phyloP scores from a whole-genome alignment of 495 filamentous ascomycete species.

The Aspergillus conjunctus region DNA sequence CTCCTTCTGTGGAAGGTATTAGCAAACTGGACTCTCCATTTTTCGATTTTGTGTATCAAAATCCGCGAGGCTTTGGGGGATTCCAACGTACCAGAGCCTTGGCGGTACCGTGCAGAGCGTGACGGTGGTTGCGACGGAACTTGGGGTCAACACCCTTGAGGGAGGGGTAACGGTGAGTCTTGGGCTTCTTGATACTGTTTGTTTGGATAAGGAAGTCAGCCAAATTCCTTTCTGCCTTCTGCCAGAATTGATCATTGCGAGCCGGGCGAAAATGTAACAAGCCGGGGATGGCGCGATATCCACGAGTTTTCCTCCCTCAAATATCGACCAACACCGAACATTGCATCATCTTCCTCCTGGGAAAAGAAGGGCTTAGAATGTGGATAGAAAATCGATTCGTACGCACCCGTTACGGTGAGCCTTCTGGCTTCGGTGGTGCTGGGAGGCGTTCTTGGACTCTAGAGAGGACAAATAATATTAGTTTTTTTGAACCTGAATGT shows the following conservation, averaged over 20 bases:
- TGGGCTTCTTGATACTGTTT: conserved; percentile 98
- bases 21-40: conserved; percentile 34
- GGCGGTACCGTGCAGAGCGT: conserved; percentile 97
- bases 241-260: conserved; percentile 3
- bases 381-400: conserved; percentile 12
- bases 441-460: conserved; percentile 99
- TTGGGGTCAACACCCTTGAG: conserved; percentile 99
- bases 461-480: conserved; percentile 29
- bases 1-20: conserved; percentile 77
- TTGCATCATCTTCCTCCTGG: conserved; percentile 13
- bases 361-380: not conserved
- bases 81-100: conserved; percentile 84
- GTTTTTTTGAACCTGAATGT: conserved; percentile 21
- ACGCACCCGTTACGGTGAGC: conserved; percentile 95
- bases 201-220: conserved; percentile 33
- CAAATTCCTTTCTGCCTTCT: conserved; percentile 19
- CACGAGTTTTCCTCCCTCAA: not conserved
- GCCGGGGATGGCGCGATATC: conserved; percentile 9
- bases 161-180: conserved; percentile 97
- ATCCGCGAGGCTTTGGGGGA: conserved; percentile 4
- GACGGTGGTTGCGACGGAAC: conserved; percentile 98
- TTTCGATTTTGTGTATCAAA: not conserved
- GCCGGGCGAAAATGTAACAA: not conserved
- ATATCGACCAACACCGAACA: conserved; percentile 14
- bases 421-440: conserved; percentile 97